Evolutionary conservation across 495 filamentous ascomycete species (phyloP), one percentile per base, ranked within the genome.

Genomic region (Trichoderma reesei): DNA sequence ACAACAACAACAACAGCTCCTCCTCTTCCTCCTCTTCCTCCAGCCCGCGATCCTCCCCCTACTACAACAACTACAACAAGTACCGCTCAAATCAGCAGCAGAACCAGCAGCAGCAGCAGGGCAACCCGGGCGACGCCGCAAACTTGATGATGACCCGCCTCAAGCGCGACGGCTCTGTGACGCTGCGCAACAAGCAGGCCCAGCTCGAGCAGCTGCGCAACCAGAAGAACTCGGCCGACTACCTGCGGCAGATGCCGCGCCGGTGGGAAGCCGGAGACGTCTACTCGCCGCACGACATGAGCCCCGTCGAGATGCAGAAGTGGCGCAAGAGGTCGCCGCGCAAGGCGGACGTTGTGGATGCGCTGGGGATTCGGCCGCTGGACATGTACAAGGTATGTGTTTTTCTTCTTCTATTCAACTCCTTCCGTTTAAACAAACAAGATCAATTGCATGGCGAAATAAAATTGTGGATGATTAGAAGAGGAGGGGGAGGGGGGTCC

Each of bases 221-320:
- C 34, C 44, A 59, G 54, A 69, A 72, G 63, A 65, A 51, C 59
- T 65, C 62, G 64, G 71, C 75, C 20, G 69, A 69, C 60, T 79
- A 73, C 74, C 7, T 75, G 65, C 69, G 71, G 51, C 74, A 78
- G 68, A 75, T 82, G 69, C 66, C 73, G 36, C 76, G 90, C 61
- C 79, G 82, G 18, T 97, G 86, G 84, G 77, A 75, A 67, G 67
- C 75, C 10, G 94, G 94, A 70, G 92, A 96, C 73, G 79, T 95
- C 59, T 97, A 97, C 74, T 83, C 92, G 46, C 95, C 95, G 46
- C 89, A 91, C 72, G 94, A 98, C 79, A 75, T 98, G 62, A 86
- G 82, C 64, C 76, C 84, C 8, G 72, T 76, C 63, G 91, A 96
- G 81, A 86, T 87, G 84, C 76, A 72, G 73, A 90, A 89, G 76